These are phyloP conservation scores for Suillus subluteus DNA, from an alignment of 768 basidiomycete species.

Conservation along the genomic window DNA sequence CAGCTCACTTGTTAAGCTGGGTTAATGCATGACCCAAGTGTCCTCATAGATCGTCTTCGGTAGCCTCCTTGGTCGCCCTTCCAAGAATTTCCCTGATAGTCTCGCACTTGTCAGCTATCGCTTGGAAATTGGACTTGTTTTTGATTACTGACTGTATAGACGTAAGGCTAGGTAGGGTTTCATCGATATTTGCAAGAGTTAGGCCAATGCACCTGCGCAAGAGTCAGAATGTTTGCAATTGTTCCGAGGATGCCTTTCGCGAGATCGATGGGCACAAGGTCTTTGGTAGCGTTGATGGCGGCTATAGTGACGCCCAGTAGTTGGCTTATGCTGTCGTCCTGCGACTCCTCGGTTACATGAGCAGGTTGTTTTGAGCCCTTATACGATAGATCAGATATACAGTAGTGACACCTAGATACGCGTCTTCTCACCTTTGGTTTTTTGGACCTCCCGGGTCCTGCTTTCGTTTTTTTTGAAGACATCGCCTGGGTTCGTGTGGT, in stretches of 20 bases:
- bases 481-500: background rate
- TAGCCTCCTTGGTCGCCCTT: background rate
- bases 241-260: slow-evolving; percentile 1
- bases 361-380: background rate
- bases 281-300: background rate
- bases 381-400: background rate
- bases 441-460: background rate
- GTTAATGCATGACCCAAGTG: background rate
- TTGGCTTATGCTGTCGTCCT: background rate
- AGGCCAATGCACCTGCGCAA: background rate
- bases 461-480: background rate
- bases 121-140: background rate
- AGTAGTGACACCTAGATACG: background rate
- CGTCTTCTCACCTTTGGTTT: background rate
- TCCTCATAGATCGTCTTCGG: background rate
- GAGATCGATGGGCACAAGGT: background rate
- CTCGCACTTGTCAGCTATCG: background rate
- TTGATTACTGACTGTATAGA: background rate
- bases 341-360: background rate
- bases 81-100: background rate
- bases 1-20: background rate
- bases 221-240: background rate
- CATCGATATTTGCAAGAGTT: background rate
- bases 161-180: background rate
- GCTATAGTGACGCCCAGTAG: background rate